A percentile compares a stretch with the other conserved stretches of the same genome.
phyloP scores from a whole-genome alignment of 75 land plant species.

The Larix kaempferi region DNA sequence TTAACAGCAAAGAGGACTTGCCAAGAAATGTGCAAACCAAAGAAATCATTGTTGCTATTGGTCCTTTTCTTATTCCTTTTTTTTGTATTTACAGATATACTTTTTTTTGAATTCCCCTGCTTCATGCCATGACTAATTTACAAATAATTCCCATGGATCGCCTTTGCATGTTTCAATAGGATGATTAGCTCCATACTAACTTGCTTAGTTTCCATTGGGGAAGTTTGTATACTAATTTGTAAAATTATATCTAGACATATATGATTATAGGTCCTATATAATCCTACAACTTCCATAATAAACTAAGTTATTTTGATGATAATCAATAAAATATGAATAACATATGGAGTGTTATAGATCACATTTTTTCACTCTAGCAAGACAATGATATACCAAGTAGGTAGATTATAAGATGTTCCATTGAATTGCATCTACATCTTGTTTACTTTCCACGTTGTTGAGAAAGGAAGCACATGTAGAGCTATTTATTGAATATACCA shows the following conservation, averaged over 20 bases:
- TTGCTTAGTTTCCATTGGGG: slow-evolving; percentile 5
- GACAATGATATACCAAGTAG: slow-evolving; percentile 49
- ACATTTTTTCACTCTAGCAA: slow-evolving; percentile 43
- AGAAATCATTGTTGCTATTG: no score
- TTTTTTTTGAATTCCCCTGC: no score
- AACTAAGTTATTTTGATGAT: neutral
- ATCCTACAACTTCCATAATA: neutral
- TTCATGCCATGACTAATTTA: no score
- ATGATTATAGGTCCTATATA: neutral
- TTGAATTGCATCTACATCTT: slow-evolving; percentile 27
- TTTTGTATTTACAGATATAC: no score
- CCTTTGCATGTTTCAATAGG: neutral
- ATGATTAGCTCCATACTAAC: neutral
- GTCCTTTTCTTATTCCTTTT: no score
- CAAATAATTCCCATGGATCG: no score
- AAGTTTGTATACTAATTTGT: slow-evolving; percentile 26
- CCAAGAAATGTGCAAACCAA: no score
- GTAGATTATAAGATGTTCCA: slow-evolving; percentile 28
- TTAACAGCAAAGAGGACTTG: no score
- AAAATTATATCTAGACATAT: neutral
- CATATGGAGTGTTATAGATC: slow-evolving; percentile 46
- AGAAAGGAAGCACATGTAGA: slow-evolving; percentile 40
- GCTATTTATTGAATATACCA: slow-evolving; percentile 10
- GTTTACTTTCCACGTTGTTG: slow-evolving; percentile 16
- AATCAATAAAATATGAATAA: slow-evolving; percentile 6